These are phyloP conservation scores for Fraxinus xanthoxyloides DNA, from an alignment of 305 asterid species.

Conservation along the genomic window DNA sequence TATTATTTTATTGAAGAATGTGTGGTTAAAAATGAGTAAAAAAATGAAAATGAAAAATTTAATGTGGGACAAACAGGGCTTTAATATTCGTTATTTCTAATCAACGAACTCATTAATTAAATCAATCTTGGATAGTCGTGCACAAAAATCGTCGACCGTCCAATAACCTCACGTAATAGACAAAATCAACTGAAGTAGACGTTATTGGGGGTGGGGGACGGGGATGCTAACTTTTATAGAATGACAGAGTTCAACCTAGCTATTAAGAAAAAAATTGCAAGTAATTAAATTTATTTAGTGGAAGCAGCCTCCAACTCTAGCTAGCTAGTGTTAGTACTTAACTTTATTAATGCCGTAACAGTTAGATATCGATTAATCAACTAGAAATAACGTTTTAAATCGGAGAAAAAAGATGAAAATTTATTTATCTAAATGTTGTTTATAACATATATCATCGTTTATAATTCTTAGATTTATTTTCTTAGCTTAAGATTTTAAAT, in stretches of 20 bases:
- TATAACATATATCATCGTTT: neutral
- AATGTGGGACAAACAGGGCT: too few species aligned
- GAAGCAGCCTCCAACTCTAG: neutral
- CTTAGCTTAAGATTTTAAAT: neutral
- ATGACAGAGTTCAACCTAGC: neutral
- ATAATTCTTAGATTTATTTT: neutral
- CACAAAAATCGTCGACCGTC: neutral
- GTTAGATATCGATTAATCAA: neutral
- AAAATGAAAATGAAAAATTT: too few species aligned
- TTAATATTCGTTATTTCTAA: too few species aligned
- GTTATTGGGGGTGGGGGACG: neutral
- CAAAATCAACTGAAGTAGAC: neutral
- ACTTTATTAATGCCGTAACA: neutral
- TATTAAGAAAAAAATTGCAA: neutral
- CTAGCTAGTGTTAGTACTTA: neutral
- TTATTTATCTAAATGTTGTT: neutral
- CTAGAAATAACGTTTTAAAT: neutral
- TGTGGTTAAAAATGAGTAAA: too few species aligned
- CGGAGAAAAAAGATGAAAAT: neutral
- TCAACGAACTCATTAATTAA: too few species aligned
- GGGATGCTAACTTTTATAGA: neutral
- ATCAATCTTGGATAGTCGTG: neutral
- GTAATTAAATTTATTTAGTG: neutral
- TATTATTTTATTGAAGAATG: too few species aligned
- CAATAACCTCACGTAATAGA: neutral